Percentiles rank a stretch among this genome's conserved stretches.
These are phyloP conservation scores for Penicillium fimorum DNA, from an alignment of 495 filamentous ascomycete genomes.

Conservation along the genomic window DNA sequence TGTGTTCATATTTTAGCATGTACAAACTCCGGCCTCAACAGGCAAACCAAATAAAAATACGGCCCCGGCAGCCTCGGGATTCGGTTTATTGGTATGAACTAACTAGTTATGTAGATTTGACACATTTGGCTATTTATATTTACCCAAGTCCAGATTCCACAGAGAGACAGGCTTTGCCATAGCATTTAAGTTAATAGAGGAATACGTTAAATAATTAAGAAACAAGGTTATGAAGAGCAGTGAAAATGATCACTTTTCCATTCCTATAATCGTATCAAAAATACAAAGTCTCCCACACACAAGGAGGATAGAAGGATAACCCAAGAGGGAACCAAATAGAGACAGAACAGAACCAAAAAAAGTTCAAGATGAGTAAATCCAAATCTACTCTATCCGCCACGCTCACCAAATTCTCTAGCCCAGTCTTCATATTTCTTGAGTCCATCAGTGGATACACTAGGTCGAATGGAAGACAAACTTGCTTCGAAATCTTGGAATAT, in stretches of 20 bases:
- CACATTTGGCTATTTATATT: too few species aligned
- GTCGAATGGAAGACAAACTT: constrained; percentile 81
- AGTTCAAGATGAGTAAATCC: background rate
- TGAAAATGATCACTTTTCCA: background rate
- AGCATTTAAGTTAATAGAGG: background rate
- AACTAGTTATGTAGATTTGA: too few species aligned
- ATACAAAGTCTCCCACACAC: background rate
- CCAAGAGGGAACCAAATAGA: background rate
- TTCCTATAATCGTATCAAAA: background rate
- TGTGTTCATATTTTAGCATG: too few species aligned
- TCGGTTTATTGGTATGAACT: too few species aligned
- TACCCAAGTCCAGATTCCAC: too few species aligned
- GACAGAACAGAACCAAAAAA: background rate
- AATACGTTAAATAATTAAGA: background rate
- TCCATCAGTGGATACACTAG: constrained; percentile 84
- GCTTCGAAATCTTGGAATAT: constrained; percentile 78
- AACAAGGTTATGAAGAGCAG: background rate
- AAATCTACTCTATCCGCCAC: constrained; percentile 60
- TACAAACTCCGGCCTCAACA: too few species aligned
- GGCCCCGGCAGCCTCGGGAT: too few species aligned
- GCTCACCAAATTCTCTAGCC: constrained; percentile 89
- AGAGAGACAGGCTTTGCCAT: too few species aligned
- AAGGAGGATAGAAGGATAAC: background rate
- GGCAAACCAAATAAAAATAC: too few species aligned
- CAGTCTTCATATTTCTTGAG: constrained; percentile 89